phyloP scores from a whole-genome alignment of 306 rosid genomes.

The Echinosophora koreensis region DNA sequence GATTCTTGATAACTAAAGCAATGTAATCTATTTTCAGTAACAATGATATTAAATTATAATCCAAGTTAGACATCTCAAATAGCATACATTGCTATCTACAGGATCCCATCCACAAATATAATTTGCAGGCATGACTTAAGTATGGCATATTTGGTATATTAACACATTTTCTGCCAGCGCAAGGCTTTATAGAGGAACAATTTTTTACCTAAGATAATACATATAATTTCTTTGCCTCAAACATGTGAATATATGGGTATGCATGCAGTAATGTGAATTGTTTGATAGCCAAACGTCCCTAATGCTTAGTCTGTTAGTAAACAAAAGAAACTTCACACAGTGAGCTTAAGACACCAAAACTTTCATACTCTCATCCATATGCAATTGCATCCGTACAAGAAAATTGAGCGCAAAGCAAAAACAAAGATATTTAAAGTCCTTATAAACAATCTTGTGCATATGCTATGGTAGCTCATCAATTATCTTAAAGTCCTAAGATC shows the following conservation, averaged over 20 bases:
- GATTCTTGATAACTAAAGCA: background rate
- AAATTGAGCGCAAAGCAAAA: constrained; percentile 21
- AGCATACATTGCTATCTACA: background rate
- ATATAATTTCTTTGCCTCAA: background rate
- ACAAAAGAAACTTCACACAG: constrained; percentile 7
- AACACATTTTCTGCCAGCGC: constrained; percentile 4
- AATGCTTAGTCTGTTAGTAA: constrained; percentile 7
- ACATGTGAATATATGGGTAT: constrained; percentile 14
- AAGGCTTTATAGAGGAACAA: constrained; percentile 1
- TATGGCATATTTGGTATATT: background rate
- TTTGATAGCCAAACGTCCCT: background rate
- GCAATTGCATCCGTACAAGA: constrained; percentile 16
- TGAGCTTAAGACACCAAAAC: background rate
- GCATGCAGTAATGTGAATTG: background rate
- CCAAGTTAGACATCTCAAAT: constrained; percentile 6
- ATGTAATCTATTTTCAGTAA: constrained; percentile 12
- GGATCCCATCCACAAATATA: constrained; percentile 8
- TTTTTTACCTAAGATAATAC: background rate
- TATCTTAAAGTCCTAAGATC: constrained; percentile 35
- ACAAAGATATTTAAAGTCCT: background rate
- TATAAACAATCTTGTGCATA: constrained; percentile 16
- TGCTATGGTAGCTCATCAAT: constrained; percentile 14
- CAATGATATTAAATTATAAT: constrained; percentile 3
- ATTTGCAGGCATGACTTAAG: background rate
- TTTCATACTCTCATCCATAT: background rate